Conservation (phyloP, 805 yeast genomes). For the Sungouiella thailandica region DNA sequence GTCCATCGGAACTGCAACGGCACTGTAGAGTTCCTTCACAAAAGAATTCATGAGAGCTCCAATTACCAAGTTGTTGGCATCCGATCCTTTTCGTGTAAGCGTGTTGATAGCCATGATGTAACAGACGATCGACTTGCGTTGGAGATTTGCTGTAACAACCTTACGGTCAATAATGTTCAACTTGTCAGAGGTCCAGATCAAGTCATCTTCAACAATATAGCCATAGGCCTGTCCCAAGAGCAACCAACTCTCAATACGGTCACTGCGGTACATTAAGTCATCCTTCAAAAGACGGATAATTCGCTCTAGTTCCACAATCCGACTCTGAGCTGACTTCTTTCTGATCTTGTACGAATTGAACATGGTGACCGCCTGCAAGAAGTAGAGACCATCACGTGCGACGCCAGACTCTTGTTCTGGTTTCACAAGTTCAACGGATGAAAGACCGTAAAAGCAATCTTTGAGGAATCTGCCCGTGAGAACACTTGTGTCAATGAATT, state of each 20-base stretch:
- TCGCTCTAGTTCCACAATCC: conserved; percentile 74
- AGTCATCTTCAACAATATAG: conserved; percentile 77
- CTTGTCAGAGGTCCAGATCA: conserved; percentile 90
- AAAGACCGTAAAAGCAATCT: conserved; percentile 49
- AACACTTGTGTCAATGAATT: conserved; percentile 41
- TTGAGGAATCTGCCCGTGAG: conserved; percentile 43
- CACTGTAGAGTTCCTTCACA: conserved; percentile 57
- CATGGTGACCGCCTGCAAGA: conserved; percentile 61
- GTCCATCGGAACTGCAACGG: conserved; percentile 59
- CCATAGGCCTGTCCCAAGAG: conserved; percentile 77
- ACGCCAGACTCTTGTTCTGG: conserved; percentile 21
- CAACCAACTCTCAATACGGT: conserved; percentile 81
- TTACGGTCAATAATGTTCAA: conserved; percentile 60
- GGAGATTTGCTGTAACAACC: conserved; percentile 54
- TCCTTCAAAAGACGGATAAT: conserved; percentile 60
- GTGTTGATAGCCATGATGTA: conserved; percentile 67
- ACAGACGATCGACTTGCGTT: conserved; percentile 66
- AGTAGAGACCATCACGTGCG: conserved; percentile 57
- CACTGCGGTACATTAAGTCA: conserved; percentile 64
- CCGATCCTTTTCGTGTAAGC: conserved; percentile 5
- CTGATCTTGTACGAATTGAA: conserved; percentile 66
- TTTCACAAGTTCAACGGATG: conserved; percentile 23
- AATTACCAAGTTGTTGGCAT: conserved; percentile 29
- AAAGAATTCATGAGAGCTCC: conserved; percentile 47
- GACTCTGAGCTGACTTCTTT: conserved; percentile 72